phyloP scores from a whole-genome alignment of 1,284 basidiomycete genomes.

The Ganoderma sinense region DNA sequence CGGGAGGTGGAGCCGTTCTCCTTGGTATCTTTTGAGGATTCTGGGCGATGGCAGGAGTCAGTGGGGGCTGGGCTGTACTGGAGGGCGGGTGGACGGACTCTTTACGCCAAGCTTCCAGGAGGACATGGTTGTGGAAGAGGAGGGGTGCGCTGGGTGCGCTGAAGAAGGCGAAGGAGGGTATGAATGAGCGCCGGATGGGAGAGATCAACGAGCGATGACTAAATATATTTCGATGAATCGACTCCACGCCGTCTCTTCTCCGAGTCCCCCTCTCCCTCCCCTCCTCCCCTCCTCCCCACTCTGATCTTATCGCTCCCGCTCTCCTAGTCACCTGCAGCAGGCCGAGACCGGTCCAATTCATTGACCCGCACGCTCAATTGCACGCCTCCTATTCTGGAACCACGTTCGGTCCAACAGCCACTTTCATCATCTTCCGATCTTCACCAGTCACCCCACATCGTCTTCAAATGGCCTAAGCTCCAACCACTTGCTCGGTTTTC shows the following conservation, averaged over 20 bases:
- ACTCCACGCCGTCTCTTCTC: conserved; percentile 1
- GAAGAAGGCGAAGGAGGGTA: conserved; percentile 12
- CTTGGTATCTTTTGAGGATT: conserved; percentile 66
- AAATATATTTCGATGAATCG: not conserved
- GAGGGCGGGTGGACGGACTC: conserved; percentile 25
- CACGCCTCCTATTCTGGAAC: conserved; percentile 1
- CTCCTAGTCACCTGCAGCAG: not conserved
- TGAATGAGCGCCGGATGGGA: conserved; percentile 18
- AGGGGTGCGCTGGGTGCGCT: conserved; percentile 27
- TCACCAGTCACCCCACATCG: conserved; percentile 8
- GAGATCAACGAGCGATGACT: conserved; percentile 3
- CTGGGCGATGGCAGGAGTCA: conserved; percentile 41
- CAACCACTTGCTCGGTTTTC: not conserved
- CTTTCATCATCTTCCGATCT: conserved; percentile 13
- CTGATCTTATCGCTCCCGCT: conserved; percentile 21
- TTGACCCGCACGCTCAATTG: not conserved
- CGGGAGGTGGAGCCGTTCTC: conserved; percentile 73
- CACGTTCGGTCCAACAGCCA: not conserved
- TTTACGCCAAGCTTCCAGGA: conserved; percentile 38
- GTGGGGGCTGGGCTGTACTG: not conserved
- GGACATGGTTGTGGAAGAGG: conserved; percentile 32
- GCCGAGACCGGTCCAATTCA: not conserved
- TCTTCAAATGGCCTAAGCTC: not conserved
- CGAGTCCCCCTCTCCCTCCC: not conserved
- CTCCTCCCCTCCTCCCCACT: not conserved